Evolutionary conservation across 2,329 filamentous ascomycete species (phyloP).

Genomic region (Neodidymelliopsis sp.): DNA sequence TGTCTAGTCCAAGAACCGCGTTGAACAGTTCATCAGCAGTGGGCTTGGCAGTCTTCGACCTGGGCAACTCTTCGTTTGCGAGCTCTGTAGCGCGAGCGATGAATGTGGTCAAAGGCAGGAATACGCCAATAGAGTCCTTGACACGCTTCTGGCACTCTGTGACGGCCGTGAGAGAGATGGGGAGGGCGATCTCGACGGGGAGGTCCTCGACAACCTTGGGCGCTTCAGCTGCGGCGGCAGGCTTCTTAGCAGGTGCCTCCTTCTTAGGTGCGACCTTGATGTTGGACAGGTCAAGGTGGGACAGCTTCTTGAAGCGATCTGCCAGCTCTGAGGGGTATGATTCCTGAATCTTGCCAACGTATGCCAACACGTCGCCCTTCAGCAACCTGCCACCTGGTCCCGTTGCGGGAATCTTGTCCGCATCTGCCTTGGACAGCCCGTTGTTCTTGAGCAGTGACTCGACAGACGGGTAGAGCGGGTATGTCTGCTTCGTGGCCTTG

Average conservation of each 20-base stretch:
- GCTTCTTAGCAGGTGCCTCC: constrained; percentile 56
- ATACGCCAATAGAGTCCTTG: constrained; percentile 77
- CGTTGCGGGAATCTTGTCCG: constrained; percentile 83
- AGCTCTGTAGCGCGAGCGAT: constrained; percentile 83
- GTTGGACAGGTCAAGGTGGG: constrained; percentile 91
- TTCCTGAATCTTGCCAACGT: constrained; percentile 78
- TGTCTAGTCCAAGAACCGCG: constrained; percentile 77
- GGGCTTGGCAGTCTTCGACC: constrained; percentile 68
- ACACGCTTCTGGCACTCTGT: constrained; percentile 82
- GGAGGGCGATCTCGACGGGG: constrained; percentile 69
- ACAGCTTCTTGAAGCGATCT: constrained; percentile 74
- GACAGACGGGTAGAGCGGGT: constrained; percentile 84
- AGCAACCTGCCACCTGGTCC: constrained; percentile 88
- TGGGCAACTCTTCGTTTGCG: constrained; percentile 86
- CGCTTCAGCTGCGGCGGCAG: constrained; percentile 44
- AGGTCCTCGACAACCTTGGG: constrained; percentile 55
- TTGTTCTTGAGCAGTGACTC: constrained; percentile 81
- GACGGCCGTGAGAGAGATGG: constrained; percentile 80
- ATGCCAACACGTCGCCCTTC: constrained; percentile 94
- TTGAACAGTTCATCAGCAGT: constrained; percentile 87
- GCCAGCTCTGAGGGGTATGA: constrained; percentile 76
- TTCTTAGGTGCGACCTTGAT: constrained; percentile 75
- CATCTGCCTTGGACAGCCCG: constrained; percentile 75
- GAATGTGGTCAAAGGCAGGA: constrained; percentile 85
- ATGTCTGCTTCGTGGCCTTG: constrained; percentile 69